Evolutionary conservation across 2,329 filamentous ascomycete species (phyloP).

Genomic region (Sporothrix inflata): DNA sequence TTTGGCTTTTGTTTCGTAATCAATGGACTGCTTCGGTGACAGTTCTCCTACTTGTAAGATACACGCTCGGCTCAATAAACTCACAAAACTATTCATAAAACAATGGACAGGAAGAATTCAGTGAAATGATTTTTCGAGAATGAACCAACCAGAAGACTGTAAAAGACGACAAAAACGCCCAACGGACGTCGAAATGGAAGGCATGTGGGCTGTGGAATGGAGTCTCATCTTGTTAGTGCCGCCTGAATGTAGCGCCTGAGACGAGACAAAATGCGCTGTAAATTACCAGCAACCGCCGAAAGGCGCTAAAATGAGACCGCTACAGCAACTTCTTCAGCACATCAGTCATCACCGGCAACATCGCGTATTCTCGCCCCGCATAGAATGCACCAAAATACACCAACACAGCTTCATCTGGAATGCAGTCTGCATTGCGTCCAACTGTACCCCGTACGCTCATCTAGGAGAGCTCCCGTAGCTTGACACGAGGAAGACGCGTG

Average conservation of each 20-base stretch:
- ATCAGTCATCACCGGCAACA: background rate
- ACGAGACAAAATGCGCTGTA: background rate
- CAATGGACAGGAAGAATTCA: background rate
- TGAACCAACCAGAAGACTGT: background rate
- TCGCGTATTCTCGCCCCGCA: background rate
- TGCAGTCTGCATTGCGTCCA: background rate
- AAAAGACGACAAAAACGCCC: background rate
- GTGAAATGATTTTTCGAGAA: no score
- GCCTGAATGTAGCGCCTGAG: background rate
- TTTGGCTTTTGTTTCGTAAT: background rate
- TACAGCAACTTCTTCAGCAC: background rate
- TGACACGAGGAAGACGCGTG: conserved; percentile 21
- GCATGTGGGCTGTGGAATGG: conserved; percentile 4
- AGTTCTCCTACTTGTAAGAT: no score
- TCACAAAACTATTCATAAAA: background rate
- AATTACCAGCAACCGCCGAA: background rate
- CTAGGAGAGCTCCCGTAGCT: conserved; percentile 4
- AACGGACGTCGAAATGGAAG: background rate
- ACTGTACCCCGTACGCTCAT: no score
- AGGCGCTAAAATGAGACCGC: background rate
- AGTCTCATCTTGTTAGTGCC: background rate
- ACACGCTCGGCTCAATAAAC: background rate
- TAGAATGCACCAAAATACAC: background rate
- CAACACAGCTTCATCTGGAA: conserved; percentile 1
- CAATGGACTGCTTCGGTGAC: background rate